These are phyloP conservation scores for Psilocybe subaeruginosa DNA, from an alignment of 768 basidiomycete genomes.

Conservation along the genomic window DNA sequence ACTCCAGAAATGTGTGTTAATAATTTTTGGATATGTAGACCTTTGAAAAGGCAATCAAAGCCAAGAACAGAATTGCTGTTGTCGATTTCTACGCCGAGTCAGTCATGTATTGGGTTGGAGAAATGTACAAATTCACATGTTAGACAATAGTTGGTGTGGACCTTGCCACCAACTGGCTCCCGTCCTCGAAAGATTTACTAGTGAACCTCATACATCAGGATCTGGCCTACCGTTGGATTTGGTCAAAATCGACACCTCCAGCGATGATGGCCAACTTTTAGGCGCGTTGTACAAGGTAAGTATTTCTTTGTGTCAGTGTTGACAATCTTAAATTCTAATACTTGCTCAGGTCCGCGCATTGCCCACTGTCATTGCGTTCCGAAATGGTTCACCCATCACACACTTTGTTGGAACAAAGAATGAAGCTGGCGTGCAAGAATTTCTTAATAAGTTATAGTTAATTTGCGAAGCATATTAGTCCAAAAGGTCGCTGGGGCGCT, in stretches of 20 bases:
- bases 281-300: constrained; percentile 52
- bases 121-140: not conserved
- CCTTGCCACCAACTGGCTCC: constrained; percentile 79
- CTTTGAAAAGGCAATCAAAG: constrained; percentile 36
- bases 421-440: constrained; percentile 44
- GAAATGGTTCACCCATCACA: constrained; percentile 56
- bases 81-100: constrained; percentile 86
- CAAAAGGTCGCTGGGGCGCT: too few relatives aligned
- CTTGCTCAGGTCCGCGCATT: constrained; percentile 61
- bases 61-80: constrained; percentile 57
- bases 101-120: constrained; percentile 25
- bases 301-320: constrained; percentile 10
- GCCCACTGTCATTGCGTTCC: constrained; percentile 83
- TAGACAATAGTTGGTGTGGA: constrained; percentile 66
- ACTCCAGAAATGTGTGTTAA: constrained; percentile 7
- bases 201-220: constrained; percentile 47
- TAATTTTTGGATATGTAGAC: constrained; percentile 32
- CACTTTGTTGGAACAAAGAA: constrained; percentile 67
- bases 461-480: too few relatives aligned
- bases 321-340: not conserved
- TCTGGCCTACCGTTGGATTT: constrained; percentile 67
- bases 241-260: constrained; percentile 67
- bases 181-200: constrained; percentile 61
- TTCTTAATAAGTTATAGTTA: constrained; percentile 40
- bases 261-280: constrained; percentile 56